Conservation (phyloP, 192 early-diverging fungal species). For the Coemansia sp. region DNA sequence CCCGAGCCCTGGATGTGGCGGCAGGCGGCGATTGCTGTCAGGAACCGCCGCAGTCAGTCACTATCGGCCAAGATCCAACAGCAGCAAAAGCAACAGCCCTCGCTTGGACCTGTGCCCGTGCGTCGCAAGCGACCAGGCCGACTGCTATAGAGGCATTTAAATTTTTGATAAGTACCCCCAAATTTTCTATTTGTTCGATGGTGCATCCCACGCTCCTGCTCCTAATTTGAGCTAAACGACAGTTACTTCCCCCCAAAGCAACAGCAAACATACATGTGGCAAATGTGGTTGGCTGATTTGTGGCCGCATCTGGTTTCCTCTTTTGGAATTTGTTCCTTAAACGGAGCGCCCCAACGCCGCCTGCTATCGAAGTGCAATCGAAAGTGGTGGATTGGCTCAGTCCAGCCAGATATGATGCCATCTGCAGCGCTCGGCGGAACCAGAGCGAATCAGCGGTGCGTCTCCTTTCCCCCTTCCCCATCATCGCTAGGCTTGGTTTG, state of each 20-base stretch:
- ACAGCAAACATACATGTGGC: not conserved
- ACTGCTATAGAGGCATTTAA: not conserved
- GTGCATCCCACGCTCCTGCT: not conserved
- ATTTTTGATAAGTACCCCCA: not conserved
- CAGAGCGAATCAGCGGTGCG: not conserved
- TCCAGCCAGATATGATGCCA: not conserved
- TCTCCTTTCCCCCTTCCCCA: not conserved
- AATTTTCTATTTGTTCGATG: not conserved
- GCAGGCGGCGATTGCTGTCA: slow-evolving; percentile 51
- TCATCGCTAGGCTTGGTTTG: not conserved
- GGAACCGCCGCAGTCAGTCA: slow-evolving; percentile 53
- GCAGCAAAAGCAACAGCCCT: slow-evolving; percentile 2
- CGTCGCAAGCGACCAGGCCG: slow-evolving; percentile 1
- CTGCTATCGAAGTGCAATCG: not conserved
- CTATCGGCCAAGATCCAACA: slow-evolving; percentile 26
- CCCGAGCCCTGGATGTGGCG: slow-evolving; percentile 57
- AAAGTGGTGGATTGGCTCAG: not conserved
- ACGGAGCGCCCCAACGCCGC: slow-evolving; percentile 4
- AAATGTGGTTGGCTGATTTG: not conserved
- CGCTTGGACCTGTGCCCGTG: not conserved
- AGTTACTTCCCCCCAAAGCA: not conserved
- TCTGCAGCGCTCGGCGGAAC: not conserved
- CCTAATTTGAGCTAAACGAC: not conserved
- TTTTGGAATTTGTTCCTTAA: slow-evolving; percentile 3
- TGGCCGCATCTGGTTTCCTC: not conserved